Percentiles rank a stretch among this genome's conserved stretches.
Evolutionary conservation across 371 early-diverging fungal species (phyloP).

Genomic region (Lichtheimia corymbifera): DNA sequence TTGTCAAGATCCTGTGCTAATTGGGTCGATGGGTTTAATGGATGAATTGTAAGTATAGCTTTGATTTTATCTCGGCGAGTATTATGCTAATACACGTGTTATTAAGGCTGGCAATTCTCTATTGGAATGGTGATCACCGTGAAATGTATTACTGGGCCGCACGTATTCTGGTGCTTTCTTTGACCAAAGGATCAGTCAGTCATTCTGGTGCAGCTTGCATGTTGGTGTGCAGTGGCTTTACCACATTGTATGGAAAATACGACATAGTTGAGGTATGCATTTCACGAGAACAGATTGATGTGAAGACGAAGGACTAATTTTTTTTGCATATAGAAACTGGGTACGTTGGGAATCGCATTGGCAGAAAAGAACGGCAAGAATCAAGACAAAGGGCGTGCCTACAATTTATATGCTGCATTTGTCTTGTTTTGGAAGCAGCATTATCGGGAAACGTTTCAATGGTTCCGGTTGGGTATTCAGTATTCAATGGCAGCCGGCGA

Average conservation of each 20-base stretch:
- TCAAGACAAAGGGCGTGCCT: conserved; percentile 38
- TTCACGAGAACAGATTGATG: no score
- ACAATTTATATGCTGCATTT: conserved; percentile 31
- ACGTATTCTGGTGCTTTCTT: conserved; percentile 27
- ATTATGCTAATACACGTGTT: background rate
- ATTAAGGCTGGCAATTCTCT: conserved; percentile 24
- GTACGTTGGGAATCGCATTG: conserved; percentile 11
- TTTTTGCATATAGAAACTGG: background rate
- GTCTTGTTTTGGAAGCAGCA: conserved; percentile 39
- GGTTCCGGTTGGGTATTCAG: conserved; percentile 10
- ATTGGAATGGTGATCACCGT: conserved; percentile 36
- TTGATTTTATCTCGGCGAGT: background rate
- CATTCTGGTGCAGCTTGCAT: conserved; percentile 26
- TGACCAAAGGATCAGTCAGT: conserved; percentile 23
- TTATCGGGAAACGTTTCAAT: conserved; percentile 19
- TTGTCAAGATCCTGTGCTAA: conserved; percentile 29
- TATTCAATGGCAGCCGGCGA: conserved; percentile 34
- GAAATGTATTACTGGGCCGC: conserved; percentile 39
- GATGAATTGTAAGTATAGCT: conserved; percentile 36
- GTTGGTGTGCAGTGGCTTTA: conserved; percentile 30
- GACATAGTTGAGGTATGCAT: conserved; percentile 25
- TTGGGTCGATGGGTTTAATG: conserved; percentile 30
- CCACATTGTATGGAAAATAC: conserved; percentile 23
- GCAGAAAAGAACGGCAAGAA: conserved; percentile 28
- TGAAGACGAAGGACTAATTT: background rate